phyloP scores from a whole-genome alignment of 306 rosid species.

The Medicago ruthenica region DNA sequence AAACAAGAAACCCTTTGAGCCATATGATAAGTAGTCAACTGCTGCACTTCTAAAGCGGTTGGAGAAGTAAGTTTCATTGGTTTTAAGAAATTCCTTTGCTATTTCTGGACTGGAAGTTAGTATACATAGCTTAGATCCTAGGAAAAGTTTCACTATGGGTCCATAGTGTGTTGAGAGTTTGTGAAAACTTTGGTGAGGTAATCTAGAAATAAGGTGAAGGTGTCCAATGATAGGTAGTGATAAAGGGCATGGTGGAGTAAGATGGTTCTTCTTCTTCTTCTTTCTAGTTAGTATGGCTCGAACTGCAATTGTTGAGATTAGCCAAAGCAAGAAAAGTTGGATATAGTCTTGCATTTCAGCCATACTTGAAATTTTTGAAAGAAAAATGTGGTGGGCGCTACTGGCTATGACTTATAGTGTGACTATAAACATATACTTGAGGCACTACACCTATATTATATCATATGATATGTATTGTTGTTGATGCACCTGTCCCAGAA shows the following conservation, averaged over 20 bases:
- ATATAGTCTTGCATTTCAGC: no score
- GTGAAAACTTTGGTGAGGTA: neutral
- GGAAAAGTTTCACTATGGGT: neutral
- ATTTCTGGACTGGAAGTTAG: slow-evolving; percentile 54
- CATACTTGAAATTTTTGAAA: no score
- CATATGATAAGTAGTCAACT: slow-evolving; percentile 28
- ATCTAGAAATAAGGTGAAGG: neutral
- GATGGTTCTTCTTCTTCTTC: neutral
- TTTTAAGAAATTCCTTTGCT: slow-evolving; percentile 57
- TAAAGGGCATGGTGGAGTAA: slow-evolving; percentile 51
- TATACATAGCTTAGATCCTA: slow-evolving; percentile 31
- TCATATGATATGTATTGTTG: no score
- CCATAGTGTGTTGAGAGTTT: neutral
- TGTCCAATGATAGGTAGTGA: slow-evolving; percentile 51
- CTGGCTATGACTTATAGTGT: no score
- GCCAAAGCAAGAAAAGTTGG: no score
- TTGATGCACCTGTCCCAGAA: no score
- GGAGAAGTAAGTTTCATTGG: slow-evolving; percentile 53
- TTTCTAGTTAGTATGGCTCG: no score
- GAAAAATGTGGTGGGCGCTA: no score
- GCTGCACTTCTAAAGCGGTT: slow-evolving; percentile 31
- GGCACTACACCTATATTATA: no score
- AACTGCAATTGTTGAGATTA: no score
- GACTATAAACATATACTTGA: no score
- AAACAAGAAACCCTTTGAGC: slow-evolving; percentile 36